phyloP scores from a whole-genome alignment of 2,329 filamentous ascomycete species.

The Pezicula radicicola region DNA sequence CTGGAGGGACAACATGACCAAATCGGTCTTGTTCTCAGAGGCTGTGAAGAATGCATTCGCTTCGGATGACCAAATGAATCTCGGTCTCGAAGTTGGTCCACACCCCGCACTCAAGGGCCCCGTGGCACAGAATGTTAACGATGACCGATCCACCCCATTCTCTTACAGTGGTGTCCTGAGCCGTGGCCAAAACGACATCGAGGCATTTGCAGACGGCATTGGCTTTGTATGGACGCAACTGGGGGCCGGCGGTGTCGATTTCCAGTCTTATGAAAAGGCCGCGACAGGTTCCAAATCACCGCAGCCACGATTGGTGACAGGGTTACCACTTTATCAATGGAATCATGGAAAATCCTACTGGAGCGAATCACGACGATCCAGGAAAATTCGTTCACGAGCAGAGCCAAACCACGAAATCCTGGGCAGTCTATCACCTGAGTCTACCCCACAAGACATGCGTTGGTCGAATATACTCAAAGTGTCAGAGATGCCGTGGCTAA shows the following conservation, averaged over 20 bases:
- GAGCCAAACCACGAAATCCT: slow-evolving; percentile 12
- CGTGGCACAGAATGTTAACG: slow-evolving; percentile 10
- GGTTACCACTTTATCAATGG: slow-evolving; percentile 7
- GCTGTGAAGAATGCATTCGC: slow-evolving; percentile 28
- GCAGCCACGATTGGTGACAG: neutral
- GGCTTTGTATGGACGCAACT: slow-evolving; percentile 13
- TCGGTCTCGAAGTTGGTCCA: slow-evolving; percentile 19
- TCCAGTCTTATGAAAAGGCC: slow-evolving; percentile 11
- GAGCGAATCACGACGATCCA: slow-evolving; percentile 11
- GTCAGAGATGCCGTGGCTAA: slow-evolving; percentile 40
- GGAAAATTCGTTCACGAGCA: neutral
- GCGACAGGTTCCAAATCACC: neutral
- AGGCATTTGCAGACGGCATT: slow-evolving; percentile 8
- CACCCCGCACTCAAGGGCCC: slow-evolving; percentile 19
- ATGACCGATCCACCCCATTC: neutral
- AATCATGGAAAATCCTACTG: slow-evolving; percentile 7
- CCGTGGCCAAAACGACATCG: slow-evolving; percentile 8
- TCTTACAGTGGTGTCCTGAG: slow-evolving; percentile 12
- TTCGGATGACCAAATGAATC: slow-evolving; percentile 1
- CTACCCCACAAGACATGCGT: neutral
- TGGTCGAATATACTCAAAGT: slow-evolving; percentile 6
- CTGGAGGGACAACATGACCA: slow-evolving; percentile 36
- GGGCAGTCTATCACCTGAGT: neutral
- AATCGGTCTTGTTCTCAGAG: slow-evolving; percentile 37
- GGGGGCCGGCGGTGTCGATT: slow-evolving; percentile 19